These are phyloP conservation scores for Deuterostichococcus epilithicus DNA, from an alignment of 139 green algal genomes.

Conservation along the genomic window DNA sequence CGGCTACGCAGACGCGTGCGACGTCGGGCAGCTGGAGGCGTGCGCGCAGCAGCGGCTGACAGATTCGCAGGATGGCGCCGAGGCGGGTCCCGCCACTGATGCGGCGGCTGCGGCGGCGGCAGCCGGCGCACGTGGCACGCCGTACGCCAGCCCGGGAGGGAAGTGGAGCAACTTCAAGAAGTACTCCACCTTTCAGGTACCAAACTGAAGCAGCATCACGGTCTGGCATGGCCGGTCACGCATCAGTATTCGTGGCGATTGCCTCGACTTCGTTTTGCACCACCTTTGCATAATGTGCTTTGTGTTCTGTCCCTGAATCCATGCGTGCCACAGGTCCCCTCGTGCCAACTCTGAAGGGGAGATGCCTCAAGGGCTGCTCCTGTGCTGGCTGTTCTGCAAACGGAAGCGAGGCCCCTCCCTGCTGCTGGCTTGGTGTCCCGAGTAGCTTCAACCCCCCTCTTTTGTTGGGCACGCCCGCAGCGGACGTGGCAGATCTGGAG, in stretches of 20 bases:
- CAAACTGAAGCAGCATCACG: conserved; percentile 13
- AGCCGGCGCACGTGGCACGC: conserved; percentile 42
- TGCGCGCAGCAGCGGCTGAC: conserved; percentile 28
- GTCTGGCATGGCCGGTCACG: too few relatives aligned
- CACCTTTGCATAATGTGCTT: too few relatives aligned
- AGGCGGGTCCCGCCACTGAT: neutral
- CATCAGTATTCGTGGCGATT: too few relatives aligned
- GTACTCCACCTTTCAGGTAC: conserved; percentile 59
- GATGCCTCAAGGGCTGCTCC: too few relatives aligned
- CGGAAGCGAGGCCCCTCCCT: too few relatives aligned
- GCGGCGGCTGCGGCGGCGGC: neutral
- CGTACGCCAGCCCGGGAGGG: conserved; percentile 59
- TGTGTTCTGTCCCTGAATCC: too few relatives aligned
- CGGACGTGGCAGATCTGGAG: conserved; percentile 90
- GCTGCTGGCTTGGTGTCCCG: too few relatives aligned
- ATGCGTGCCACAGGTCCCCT: too few relatives aligned
- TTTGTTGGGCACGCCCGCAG: too few relatives aligned
- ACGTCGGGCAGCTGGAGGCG: conserved; percentile 59
- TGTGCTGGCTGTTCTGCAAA: too few relatives aligned
- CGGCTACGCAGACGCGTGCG: conserved; percentile 42
- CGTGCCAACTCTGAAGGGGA: too few relatives aligned
- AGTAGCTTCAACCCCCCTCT: neutral
- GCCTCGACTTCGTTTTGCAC: too few relatives aligned
- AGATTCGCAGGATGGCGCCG: conserved; percentile 1
- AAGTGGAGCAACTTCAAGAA: conserved; percentile 70